Evolutionary conservation across 1,284 basidiomycete species (phyloP).

Genomic region (Neonothopanus nambi): DNA sequence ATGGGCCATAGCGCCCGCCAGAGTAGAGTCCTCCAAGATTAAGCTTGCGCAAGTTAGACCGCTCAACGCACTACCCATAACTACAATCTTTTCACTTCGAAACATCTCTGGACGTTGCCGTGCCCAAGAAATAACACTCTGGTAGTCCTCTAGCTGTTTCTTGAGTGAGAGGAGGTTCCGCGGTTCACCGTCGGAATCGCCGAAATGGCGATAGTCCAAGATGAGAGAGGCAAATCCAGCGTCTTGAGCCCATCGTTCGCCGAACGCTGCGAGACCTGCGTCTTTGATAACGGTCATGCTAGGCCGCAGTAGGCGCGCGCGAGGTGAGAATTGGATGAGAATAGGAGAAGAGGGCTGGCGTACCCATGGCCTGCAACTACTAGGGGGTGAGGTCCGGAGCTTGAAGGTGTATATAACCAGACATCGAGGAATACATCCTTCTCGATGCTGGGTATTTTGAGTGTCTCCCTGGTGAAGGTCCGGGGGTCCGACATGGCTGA

Average conservation of each 20-base stretch:
- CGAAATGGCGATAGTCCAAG: slow-evolving; percentile 29
- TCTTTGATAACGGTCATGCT: slow-evolving; percentile 28
- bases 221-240: slow-evolving; percentile 26
- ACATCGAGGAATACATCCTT: slow-evolving; percentile 16
- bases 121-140: slow-evolving; percentile 23
- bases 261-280: slow-evolving; percentile 25
- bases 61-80: slow-evolving; percentile 26
- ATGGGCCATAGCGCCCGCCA: slow-evolving; percentile 26
- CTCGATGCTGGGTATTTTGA: slow-evolving; percentile 20
- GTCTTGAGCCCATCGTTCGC: slow-evolving; percentile 22
- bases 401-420: slow-evolving; percentile 21
- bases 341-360: not conserved
- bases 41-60: slow-evolving; percentile 20
- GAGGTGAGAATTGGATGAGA: too few species aligned
- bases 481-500: too few species aligned
- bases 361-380: slow-evolving; percentile 27
- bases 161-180: slow-evolving; percentile 23
- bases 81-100: slow-evolving; percentile 23
- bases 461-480: slow-evolving; percentile 12
- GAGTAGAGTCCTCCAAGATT: slow-evolving; percentile 17
- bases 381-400: slow-evolving; percentile 19
- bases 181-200: slow-evolving; percentile 25
- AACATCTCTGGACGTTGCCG: slow-evolving; percentile 21
- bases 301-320: not conserved
- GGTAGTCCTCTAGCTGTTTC: slow-evolving; percentile 24